Conservation (phyloP, 805 yeast genomes). For the Hanseniaspora valbyensis region DNA sequence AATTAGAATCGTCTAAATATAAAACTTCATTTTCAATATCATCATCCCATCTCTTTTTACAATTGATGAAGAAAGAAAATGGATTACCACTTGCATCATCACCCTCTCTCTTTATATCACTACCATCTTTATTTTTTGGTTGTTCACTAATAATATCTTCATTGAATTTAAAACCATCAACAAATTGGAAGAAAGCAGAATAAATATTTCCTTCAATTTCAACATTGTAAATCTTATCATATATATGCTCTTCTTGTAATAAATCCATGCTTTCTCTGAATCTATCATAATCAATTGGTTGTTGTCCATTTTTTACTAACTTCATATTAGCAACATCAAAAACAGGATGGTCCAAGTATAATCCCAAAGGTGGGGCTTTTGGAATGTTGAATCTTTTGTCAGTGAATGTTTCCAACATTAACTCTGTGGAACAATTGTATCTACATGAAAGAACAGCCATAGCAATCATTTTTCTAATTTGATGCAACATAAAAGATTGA, state of each 20-base stretch:
- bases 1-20: slow-evolving; percentile 25
- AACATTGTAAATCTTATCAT: slow-evolving; percentile 84
- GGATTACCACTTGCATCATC: slow-evolving; percentile 25
- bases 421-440: slow-evolving; percentile 68
- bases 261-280: slow-evolving; percentile 64
- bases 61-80: slow-evolving; percentile 10
- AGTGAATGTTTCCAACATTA: slow-evolving; percentile 69
- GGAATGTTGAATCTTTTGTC: slow-evolving; percentile 75
- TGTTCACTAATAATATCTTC: slow-evolving; percentile 6
- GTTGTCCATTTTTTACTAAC: slow-evolving; percentile 65
- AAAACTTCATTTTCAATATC: slow-evolving; percentile 23
- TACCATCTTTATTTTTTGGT: slow-evolving; percentile 40
- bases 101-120: slow-evolving; percentile 27
- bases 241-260: slow-evolving; percentile 78
- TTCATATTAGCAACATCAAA: slow-evolving; percentile 72
- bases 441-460: slow-evolving; percentile 82
- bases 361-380: slow-evolving; percentile 93
- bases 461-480: slow-evolving; percentile 94
- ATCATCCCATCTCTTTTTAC: slow-evolving; percentile 23
- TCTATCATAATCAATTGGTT: slow-evolving; percentile 54
- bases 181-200: slow-evolving; percentile 81
- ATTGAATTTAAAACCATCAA: slow-evolving; percentile 55
- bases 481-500: slow-evolving; percentile 96
- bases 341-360: slow-evolving; percentile 81
- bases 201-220: slow-evolving; percentile 80